phyloP scores from a whole-genome alignment of 208 protist genomes.

The Acanthamoeba royreba region DNA sequence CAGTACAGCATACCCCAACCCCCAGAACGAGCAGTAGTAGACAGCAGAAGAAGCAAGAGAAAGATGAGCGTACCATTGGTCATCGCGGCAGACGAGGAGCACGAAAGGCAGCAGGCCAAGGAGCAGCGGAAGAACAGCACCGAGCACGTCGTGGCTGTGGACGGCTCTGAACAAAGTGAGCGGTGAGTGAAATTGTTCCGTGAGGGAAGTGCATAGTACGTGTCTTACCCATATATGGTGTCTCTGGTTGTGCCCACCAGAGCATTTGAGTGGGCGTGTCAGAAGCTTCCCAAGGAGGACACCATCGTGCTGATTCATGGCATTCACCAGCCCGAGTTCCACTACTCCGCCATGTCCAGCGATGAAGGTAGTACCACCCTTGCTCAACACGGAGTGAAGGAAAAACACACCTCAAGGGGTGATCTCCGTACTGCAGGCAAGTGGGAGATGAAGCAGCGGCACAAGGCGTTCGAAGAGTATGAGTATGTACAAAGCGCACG shows the following conservation, averaged over 20 bases:
- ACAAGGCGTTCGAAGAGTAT: background rate
- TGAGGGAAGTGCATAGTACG: too few species aligned
- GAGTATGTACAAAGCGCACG: background rate
- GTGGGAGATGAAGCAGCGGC: background rate
- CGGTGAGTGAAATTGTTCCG: too few species aligned
- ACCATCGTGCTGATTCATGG: constrained; percentile 10
- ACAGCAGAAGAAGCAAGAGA: too few species aligned
- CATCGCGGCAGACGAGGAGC: background rate
- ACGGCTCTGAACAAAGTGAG: background rate
- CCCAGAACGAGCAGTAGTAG: too few species aligned
- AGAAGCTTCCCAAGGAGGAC: background rate
- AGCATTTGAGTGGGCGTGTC: background rate
- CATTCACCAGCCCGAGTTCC: background rate
- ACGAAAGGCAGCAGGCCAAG: background rate
- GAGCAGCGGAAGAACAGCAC: background rate
- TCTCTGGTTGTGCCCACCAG: background rate
- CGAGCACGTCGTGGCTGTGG: background rate
- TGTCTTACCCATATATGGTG: background rate
- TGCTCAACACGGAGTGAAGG: too few species aligned
- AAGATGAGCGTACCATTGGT: background rate
- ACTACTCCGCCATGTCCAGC: background rate
- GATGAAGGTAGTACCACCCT: background rate
- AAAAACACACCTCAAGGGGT: too few species aligned
- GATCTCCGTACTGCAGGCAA: background rate
- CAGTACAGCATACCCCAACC: too few species aligned